These are phyloP conservation scores for Globisporangium barbulae DNA, from an alignment of 352 stramenopile species.

Conservation along the genomic window DNA sequence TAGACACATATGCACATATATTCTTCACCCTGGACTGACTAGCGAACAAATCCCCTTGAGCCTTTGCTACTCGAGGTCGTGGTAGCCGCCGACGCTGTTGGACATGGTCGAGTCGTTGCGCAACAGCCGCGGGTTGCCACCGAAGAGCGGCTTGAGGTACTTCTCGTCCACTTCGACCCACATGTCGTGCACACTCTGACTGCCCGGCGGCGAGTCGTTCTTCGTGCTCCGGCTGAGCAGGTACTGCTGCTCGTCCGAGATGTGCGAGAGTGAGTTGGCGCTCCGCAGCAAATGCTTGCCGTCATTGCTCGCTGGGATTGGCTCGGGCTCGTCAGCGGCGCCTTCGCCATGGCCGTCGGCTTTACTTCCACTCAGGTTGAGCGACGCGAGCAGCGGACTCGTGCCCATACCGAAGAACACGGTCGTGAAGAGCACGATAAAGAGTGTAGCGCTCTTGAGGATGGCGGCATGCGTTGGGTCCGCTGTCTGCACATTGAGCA, in stretches of 20 bases:
- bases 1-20: background rate
- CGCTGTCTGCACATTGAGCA: constrained; percentile 26
- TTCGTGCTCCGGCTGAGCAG: constrained; percentile 8
- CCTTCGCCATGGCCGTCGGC: background rate
- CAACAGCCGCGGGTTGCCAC: constrained; percentile 20
- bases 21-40: background rate
- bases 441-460: constrained; percentile 49
- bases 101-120: constrained; percentile 5
- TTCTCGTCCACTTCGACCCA: constrained; percentile 37
- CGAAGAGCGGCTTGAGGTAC: constrained; percentile 42
- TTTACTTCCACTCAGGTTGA: constrained; percentile 14
- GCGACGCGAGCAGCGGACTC: constrained; percentile 30
- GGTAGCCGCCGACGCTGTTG: background rate
- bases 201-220: constrained; percentile 11
- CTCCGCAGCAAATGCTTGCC: constrained; percentile 2
- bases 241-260: constrained; percentile 6
- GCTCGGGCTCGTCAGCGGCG: background rate
- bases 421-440: constrained; percentile 56
- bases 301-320: background rate
- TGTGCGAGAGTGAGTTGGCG: background rate
- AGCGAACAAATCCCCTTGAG: background rate
- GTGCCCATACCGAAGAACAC: constrained; percentile 45
- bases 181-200: constrained; percentile 21
- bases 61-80: constrained; percentile 3
- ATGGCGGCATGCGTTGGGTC: constrained; percentile 31